A percentile compares a stretch with the other conserved stretches of the same genome.
Evolutionary conservation across 2,329 filamentous ascomycete genomes (phyloP).

Genomic region (Sporothrix mexicana): DNA sequence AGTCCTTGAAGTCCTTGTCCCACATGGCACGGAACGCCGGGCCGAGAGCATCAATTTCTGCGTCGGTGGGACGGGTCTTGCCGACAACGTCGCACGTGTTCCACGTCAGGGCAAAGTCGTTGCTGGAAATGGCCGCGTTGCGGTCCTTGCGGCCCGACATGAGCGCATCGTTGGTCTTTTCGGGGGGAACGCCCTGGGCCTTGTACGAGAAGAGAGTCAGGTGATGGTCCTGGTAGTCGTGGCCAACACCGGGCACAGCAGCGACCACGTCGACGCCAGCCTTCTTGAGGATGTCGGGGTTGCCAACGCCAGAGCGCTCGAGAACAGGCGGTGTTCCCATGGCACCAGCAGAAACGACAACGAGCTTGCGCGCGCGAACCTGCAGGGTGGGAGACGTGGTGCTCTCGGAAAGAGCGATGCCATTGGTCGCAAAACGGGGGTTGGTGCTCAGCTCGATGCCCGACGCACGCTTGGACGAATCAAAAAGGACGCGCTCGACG

Average conservation of each 20-base stretch:
- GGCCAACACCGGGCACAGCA: conserved; percentile 59
- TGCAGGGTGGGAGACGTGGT: conserved; percentile 43
- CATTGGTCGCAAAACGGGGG: not conserved
- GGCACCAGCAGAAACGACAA: conserved; percentile 57
- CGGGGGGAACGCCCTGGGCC: conserved; percentile 48
- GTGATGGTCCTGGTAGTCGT: conserved; percentile 62
- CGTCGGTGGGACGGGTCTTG: conserved; percentile 72
- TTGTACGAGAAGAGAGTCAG: conserved; percentile 58
- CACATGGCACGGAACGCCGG: conserved; percentile 75
- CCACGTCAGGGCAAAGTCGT: conserved; percentile 55
- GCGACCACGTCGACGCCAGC: conserved; percentile 56
- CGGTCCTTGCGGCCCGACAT: conserved; percentile 38
- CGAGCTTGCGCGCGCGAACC: conserved; percentile 60
- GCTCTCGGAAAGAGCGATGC: not conserved
- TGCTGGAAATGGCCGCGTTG: conserved; percentile 38
- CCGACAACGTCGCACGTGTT: conserved; percentile 81
- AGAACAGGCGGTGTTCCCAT: conserved; percentile 61
- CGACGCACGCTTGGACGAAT: conserved; percentile 41
- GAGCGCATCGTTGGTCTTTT: conserved; percentile 52
- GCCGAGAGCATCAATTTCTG: conserved; percentile 71
- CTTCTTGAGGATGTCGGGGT: conserved; percentile 50
- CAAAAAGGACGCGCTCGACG: conserved; percentile 57
- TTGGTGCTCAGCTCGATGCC: conserved; percentile 61
- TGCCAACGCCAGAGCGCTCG: conserved; percentile 67
- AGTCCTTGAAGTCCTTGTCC: conserved; percentile 82